Evolutionary conservation across 2,329 filamentous ascomycete species (phyloP).

Genomic region (Cadophora sp.): DNA sequence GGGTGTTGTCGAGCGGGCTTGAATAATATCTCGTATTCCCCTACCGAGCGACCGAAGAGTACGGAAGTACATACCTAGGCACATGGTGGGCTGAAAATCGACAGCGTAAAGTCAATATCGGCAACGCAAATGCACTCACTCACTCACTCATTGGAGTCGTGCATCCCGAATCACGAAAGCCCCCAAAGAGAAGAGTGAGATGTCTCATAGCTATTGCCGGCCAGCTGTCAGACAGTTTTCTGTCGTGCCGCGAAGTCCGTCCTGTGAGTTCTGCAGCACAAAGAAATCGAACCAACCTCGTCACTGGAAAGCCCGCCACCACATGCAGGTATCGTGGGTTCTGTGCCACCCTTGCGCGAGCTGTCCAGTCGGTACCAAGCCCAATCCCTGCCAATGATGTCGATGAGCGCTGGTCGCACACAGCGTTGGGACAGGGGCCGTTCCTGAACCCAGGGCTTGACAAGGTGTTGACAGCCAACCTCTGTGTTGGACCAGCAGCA

Average conservation of each 20-base stretch:
- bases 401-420: constrained; percentile 13
- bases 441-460: constrained; percentile 16
- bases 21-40: constrained; percentile 14
- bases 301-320: constrained; percentile 18
- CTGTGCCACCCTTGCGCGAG: neutral
- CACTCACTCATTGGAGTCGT: too few species aligned
- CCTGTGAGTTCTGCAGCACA: constrained; percentile 17
- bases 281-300: constrained; percentile 20
- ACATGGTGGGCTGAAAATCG: neutral
- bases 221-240: constrained; percentile 25
- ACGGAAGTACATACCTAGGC: too few species aligned
- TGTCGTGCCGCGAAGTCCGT: constrained; percentile 4
- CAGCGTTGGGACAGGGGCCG: constrained; percentile 18
- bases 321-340: constrained; percentile 23
- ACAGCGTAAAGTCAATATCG: neutral
- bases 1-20: neutral
- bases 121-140: neutral
- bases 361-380: constrained; percentile 12
- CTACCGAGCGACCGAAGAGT: neutral
- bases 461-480: constrained; percentile 15
- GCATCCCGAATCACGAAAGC: constrained; percentile 2
- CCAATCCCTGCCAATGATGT: constrained; percentile 27
- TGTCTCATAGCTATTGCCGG: constrained; percentile 18
- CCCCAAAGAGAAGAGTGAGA: neutral
- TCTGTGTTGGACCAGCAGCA: neutral